Evolutionary conservation across 805 yeast species (phyloP).

Genomic region (Wickerhamiella domercqiae): DNA sequence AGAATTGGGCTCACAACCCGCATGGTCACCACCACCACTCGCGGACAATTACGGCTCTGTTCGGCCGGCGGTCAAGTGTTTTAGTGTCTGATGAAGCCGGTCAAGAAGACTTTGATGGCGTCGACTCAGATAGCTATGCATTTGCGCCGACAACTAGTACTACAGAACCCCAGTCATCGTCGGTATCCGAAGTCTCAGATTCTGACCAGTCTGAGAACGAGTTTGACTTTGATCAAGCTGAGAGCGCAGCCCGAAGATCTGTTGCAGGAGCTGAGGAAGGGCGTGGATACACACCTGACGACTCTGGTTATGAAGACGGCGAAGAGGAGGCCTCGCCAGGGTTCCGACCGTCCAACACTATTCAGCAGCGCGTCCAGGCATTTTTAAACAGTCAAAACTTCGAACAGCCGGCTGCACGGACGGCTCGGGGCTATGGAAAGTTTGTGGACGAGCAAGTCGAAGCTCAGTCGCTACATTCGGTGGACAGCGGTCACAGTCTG

Average conservation of each 20-base stretch:
- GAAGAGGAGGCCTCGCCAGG: conserved; percentile 1
- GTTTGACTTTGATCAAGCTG: not conserved
- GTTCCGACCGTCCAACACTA: conserved; percentile 20
- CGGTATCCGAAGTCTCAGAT: not conserved
- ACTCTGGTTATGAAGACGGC: not conserved
- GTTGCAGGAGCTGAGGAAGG: not conserved
- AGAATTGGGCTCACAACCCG: not conserved
- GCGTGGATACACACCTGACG: not conserved
- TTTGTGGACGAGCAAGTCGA: conserved; percentile 1
- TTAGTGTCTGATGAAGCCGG: conserved; percentile 3
- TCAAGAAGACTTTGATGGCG: not conserved
- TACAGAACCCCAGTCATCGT: not conserved
- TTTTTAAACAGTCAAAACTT: conserved; percentile 17
- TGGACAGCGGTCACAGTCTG: not conserved
- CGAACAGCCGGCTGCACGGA: conserved; percentile 32
- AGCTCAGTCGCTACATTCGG: not conserved
- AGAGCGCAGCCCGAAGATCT: too few relatives aligned
- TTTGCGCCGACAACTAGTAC: not conserved
- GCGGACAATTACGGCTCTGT: conserved; percentile 1
- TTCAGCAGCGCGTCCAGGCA: conserved; percentile 24
- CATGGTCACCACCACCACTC: conserved; percentile 1
- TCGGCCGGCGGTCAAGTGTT: conserved; percentile 1
- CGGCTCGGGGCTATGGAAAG: conserved; percentile 67
- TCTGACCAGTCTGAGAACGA: not conserved
- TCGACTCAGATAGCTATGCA: not conserved